Percentiles rank a stretch among this genome's conserved stretches.
Conservation (phyloP, 805 yeast genomes). For the Saccharomycopsis fibuligera region DNA sequence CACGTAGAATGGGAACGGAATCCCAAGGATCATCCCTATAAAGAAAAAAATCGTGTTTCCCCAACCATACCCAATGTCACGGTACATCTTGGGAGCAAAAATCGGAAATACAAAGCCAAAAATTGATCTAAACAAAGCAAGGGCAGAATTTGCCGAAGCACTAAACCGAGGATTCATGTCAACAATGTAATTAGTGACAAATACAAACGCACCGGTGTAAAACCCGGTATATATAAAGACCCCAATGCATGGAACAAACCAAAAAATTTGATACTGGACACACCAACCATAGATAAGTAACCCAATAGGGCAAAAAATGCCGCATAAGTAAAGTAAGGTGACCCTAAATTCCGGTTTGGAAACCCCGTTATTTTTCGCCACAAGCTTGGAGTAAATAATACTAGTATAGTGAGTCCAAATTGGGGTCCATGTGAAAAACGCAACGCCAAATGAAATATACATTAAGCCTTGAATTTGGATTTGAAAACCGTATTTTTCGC, state of each 20-base stretch:
- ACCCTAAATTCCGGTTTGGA: conserved; percentile 56
- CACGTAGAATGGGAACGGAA: conserved; percentile 63
- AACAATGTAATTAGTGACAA: conserved; percentile 49
- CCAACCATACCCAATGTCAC: conserved; percentile 59
- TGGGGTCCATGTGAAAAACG: conserved; percentile 43
- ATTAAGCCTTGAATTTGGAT: conserved; percentile 49
- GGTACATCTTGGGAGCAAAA: conserved; percentile 54
- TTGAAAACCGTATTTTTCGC: conserved; percentile 38
- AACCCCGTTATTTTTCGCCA: conserved; percentile 42
- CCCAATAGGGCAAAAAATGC: conserved; percentile 52
- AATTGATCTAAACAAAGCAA: conserved; percentile 57
- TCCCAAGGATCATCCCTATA: conserved; percentile 48
- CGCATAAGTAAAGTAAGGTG: conserved; percentile 43
- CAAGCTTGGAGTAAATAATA: conserved; percentile 32
- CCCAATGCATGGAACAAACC: conserved; percentile 62
- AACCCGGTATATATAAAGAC: conserved; percentile 51
- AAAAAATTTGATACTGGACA: conserved; percentile 46
- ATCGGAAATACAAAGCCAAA: conserved; percentile 68
- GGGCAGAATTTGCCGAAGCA: conserved; percentile 62
- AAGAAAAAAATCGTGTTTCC: conserved; percentile 59
- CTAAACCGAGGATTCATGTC: conserved; percentile 66
- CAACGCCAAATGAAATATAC: conserved; percentile 53
- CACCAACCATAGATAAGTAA: conserved; percentile 71
- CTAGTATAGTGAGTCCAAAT: conserved; percentile 44
- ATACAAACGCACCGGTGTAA: conserved; percentile 54